These are phyloP conservation scores for Colletotrichum sp. DNA, from an alignment of 2,329 filamentous ascomycete species.

Conservation along the genomic window DNA sequence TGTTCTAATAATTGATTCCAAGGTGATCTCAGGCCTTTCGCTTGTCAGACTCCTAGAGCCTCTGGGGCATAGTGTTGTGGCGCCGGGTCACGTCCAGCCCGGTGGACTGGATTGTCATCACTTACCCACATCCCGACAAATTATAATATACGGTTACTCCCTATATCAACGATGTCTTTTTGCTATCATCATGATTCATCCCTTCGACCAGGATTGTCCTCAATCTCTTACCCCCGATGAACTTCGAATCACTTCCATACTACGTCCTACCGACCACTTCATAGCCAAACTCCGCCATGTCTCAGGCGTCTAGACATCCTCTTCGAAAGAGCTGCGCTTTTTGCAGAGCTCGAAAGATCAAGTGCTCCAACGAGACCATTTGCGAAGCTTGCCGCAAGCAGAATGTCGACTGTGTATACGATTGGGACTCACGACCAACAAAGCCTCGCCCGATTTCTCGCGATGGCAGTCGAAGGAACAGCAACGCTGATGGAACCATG, in stretches of 20 bases:
- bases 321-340: slow-evolving; percentile 39
- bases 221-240: neutral
- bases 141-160: neutral
- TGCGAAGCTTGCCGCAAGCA: slow-evolving; percentile 41
- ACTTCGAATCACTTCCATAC: fast-evolving
- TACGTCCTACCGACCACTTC: fast-evolving
- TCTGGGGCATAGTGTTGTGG: neutral
- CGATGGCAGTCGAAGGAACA: slow-evolving; percentile 21
- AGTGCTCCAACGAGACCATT: slow-evolving; percentile 41
- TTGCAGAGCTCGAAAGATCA: slow-evolving; percentile 42
- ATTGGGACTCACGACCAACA: slow-evolving; percentile 36
- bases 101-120: neutral
- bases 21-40: neutral
- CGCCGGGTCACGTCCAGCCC: neutral
- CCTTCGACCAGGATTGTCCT: neutral
- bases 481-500: neutral
- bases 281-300: neutral
- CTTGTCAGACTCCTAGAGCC: neutral
- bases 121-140: neutral
- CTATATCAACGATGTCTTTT: neutral
- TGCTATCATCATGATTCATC: neutral
- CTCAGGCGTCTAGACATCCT: slow-evolving; percentile 29
- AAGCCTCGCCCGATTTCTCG: slow-evolving; percentile 32
- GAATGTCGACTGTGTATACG: slow-evolving; percentile 42
- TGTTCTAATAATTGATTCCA: neutral